Base-by-base conservation (phyloP, 768 basidiomycete genomes). In the Amanita muscaria region DNA sequence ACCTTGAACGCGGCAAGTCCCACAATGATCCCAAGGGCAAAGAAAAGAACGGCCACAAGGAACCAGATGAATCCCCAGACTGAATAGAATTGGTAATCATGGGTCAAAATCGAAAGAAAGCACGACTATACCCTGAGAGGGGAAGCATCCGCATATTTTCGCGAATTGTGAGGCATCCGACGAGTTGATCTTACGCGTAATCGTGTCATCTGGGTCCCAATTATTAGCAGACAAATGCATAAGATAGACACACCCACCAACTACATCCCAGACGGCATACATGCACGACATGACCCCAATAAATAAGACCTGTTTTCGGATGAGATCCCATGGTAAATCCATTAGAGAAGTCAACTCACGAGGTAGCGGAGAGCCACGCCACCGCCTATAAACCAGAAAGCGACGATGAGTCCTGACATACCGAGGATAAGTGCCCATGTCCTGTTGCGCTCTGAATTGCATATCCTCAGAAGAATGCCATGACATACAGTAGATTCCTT, bases 11-110 rank as follows among this genome's bases (percentile, higher is more conserved):
- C 78, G 19, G 76, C 79, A 2, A 91, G 57, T 15, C 91, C 88
- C 18, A 91, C 79, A 16, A 93, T 64, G 41, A 93, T 61, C 0
- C 86, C 88, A 2, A 73, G 62, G 5, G 74, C 80, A 53, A 93
- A 89, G 65, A 85, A 91, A 6, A 72, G 49, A 44, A 86, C 71
- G 0, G 88, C 83, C 23, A 79, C 59, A 51, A 92, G 60, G 29
- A 90, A 75, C 91, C 91, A 93, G 40, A 93, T 72, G 42, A 91
- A 77, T 25, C 90, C 90, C 89, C 88, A 90, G 0, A 87, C 88
- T 88, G 15, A 32, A 29, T 37, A 44, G 18, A 51, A n/a, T 27
- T 49, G 43, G 46, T 48, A 23, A 41, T 41, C 53, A 47, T 31
- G 42, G 11, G 15, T 15, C 21, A 29, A 21, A 40, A 40, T 42